Evolutionary conservation across 371 early-diverging fungal genomes (phyloP).

Genomic region (Conidiobolus coronatus): DNA sequence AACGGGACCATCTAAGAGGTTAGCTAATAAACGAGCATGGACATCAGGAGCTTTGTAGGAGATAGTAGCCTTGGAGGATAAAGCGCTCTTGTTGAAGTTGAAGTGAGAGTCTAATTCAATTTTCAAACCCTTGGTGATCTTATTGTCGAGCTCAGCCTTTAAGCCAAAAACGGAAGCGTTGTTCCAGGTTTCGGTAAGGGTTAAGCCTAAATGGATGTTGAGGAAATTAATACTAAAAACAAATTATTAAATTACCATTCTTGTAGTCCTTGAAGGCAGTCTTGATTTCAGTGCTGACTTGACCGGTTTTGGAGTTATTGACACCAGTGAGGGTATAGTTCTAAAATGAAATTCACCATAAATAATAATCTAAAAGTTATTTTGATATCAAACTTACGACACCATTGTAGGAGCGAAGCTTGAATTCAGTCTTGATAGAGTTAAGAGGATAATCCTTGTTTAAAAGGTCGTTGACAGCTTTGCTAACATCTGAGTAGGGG

Average conservation of each 20-base stretch:
- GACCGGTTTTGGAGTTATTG: conserved; percentile 83
- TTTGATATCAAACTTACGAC: too few relatives aligned
- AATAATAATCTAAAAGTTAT: not conserved
- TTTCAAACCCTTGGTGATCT: conserved; percentile 69
- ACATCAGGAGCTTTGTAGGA: conserved; percentile 67
- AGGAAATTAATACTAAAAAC: too few relatives aligned
- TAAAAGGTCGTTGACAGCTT: conserved; percentile 83
- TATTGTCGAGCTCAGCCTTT: conserved; percentile 83
- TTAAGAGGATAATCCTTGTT: conserved; percentile 91
- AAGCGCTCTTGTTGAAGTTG: conserved; percentile 22
- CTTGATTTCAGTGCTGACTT: conserved; percentile 86
- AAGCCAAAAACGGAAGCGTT: conserved; percentile 76
- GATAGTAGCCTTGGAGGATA: conserved; percentile 44
- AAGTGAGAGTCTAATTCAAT: conserved; percentile 31
- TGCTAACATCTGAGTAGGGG: conserved; percentile 82
- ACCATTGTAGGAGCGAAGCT: conserved; percentile 83
- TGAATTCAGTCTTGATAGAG: conserved; percentile 85
- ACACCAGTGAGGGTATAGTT: conserved; percentile 85
- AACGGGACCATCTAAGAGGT: conserved; percentile 62
- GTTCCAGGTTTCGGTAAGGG: conserved; percentile 88
- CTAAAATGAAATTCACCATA: conserved; percentile 14
- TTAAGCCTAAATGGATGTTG: conserved; percentile 14
- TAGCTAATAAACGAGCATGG: conserved; percentile 41
- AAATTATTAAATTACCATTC: conserved; percentile 38
- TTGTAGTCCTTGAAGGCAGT: conserved; percentile 84